Base-by-base conservation (phyloP, 2,329 filamentous ascomycete species). In the Thielaviopsis cerberus region DNA sequence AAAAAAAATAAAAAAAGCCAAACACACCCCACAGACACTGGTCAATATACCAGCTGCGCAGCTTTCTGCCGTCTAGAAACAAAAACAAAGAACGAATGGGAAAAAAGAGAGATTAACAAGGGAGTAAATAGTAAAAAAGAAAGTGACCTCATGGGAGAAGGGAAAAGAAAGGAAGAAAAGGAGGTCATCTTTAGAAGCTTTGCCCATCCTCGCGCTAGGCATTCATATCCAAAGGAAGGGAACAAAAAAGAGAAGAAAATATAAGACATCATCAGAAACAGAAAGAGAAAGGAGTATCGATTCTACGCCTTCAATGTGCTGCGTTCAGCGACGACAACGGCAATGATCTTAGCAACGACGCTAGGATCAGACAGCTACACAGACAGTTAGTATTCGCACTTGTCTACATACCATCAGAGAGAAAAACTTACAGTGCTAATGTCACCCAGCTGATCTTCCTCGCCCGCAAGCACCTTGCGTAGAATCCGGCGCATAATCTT, bases 401-500 rank as follows among this genome's bases (percentile, higher is more conserved):
- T 56, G 51, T 64, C 59, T n/a, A n/a, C n/a, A n/a, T n/a, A n/a
- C n/a, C n/a, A n/a, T n/a, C n/a, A n/a, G n/a, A 57, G 23, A 27
- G 34, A 52, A 53, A 51, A 61, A 75, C 85, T 75, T 77, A 94
- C 88, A 64, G 92, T 97, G 22, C 86, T 87, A 37, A 78, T 94
- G 68, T 98, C 92, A 65, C 92, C 92, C 57, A 98, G 77, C 72
- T 94, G 90, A 70, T 98, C 92, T 73, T 96, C 91, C 76, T 98
- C 92, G 37, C 91, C 91, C 17, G 90, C 90, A 64, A 98, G 73
- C 67, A 98, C 94, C 87, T 98, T 98, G 66, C 92, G 81, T 75
- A 98, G 73, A 68, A 98, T 94, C 63, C 92, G 83, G 63, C 92
- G 81, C 92, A 98, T 98, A 68, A 98, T 98, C 85, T 98, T 98